Percentiles rank a stretch among this genome's conserved stretches.
These are phyloP conservation scores for Aechmea fasciata DNA, from an alignment of 176 grass and related monocot species.

Conservation along the genomic window DNA sequence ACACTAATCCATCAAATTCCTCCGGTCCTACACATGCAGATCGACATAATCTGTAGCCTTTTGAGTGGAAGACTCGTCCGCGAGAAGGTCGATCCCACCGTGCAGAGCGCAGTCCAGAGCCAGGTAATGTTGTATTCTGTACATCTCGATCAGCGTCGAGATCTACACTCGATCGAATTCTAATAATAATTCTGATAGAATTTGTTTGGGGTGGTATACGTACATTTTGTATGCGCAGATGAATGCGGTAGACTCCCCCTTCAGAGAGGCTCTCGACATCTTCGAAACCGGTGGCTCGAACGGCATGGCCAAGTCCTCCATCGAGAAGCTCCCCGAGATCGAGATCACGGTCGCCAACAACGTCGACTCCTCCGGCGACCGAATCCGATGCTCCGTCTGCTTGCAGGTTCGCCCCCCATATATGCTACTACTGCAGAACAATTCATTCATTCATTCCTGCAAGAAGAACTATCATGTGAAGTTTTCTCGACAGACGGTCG, in stretches of 20 bases:
- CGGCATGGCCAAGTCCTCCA: constrained; percentile 43
- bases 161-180: no score
- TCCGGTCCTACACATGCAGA: background rate
- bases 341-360: constrained; percentile 20
- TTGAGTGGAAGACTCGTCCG: constrained; percentile 9
- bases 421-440: background rate
- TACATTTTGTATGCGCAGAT: constrained; percentile 29
- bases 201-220: no score
- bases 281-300: constrained; percentile 42
- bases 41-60: constrained; percentile 5
- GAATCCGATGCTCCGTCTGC: constrained; percentile 50
- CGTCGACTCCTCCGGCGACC: constrained; percentile 20
- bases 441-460: no score
- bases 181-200: no score
- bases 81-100: constrained; percentile 7
- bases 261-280: constrained; percentile 30
- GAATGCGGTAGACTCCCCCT: constrained; percentile 45
- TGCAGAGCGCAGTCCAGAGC: constrained; percentile 9
- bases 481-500: background rate
- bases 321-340: constrained; percentile 41
- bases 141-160: no score
- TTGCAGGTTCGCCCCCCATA: constrained; percentile 49
- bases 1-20: no score
- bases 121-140: background rate
- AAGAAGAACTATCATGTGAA: no score